A percentile compares a stretch with the other conserved stretches of the same genome.
phyloP scores from a whole-genome alignment of 306 rosid species.

The Vigna radiata region DNA sequence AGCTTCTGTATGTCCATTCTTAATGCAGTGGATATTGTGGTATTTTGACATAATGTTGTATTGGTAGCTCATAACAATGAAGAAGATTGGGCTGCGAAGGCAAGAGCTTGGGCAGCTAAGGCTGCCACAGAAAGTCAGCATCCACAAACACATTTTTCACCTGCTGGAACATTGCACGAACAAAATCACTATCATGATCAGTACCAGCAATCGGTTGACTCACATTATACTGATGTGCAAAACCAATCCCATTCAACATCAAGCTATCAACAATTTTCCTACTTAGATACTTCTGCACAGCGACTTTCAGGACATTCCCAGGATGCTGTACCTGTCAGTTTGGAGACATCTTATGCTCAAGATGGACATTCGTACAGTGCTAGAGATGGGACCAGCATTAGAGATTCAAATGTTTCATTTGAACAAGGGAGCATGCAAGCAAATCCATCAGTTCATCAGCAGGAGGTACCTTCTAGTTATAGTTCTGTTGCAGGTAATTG shows the following conservation, averaged over 20 bases:
- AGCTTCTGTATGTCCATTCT: slow-evolving; percentile 17
- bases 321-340: slow-evolving; percentile 60
- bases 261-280: slow-evolving; percentile 75
- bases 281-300: slow-evolving; percentile 58
- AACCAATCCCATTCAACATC: slow-evolving; percentile 69
- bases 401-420: slow-evolving; percentile 62
- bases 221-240: slow-evolving; percentile 60
- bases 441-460: slow-evolving; percentile 88
- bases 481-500: slow-evolving; percentile 96
- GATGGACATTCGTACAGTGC: slow-evolving; percentile 64
- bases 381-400: slow-evolving; percentile 60
- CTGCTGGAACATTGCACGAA: slow-evolving; percentile 71
- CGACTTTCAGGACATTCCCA: slow-evolving; percentile 59
- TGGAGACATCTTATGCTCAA: slow-evolving; percentile 62
- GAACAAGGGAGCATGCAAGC: slow-evolving; percentile 69
- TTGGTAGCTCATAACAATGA: slow-evolving; percentile 59
- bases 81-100: slow-evolving; percentile 98
- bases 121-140: slow-evolving; percentile 77
- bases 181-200: slow-evolving; percentile 78
- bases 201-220: slow-evolving; percentile 63
- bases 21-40: neutral
- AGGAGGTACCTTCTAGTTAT: slow-evolving; percentile 99
- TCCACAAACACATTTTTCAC: slow-evolving; percentile 68
- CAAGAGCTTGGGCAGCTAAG: slow-evolving; percentile 98
- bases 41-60: slow-evolving; percentile 32